A percentile compares a stretch with the other conserved stretches of the same genome.
Evolutionary conservation across 306 rosid genomes (phyloP).

Genomic region (Castanea crenata): DNA sequence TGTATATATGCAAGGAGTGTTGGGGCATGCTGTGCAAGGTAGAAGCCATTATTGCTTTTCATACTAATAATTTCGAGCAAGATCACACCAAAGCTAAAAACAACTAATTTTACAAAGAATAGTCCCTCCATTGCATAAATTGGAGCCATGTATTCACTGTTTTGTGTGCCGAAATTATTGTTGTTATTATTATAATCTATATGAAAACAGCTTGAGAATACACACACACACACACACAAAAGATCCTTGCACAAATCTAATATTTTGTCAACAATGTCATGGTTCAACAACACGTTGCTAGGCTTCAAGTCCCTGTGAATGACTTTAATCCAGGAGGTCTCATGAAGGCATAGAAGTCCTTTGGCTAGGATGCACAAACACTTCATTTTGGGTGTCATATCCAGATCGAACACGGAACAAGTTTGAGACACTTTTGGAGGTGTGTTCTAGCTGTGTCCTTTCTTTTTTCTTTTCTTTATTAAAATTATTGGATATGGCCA

Average conservation of each 20-base stretch:
- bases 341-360: constrained; percentile 54
- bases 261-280: constrained; percentile 47
- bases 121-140: constrained; percentile 48
- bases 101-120: constrained; percentile 40
- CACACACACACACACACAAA: not conserved
- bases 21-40: constrained; percentile 29
- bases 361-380: constrained; percentile 3
- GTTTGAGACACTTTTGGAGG: too few relatives aligned
- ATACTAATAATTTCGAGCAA: constrained; percentile 43
- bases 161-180: not conserved
- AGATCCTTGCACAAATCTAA: constrained; percentile 50
- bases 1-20: constrained; percentile 35
- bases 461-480: too few relatives aligned
- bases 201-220: too few relatives aligned
- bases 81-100: constrained; percentile 45
- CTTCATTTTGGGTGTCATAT: too few relatives aligned
- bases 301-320: constrained; percentile 57
- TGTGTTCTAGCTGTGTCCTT: too few relatives aligned
- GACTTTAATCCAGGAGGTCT: constrained; percentile 42
- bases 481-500: too few relatives aligned
- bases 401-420: too few relatives aligned
- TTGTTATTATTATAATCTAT: too few relatives aligned
- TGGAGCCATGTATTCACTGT: constrained; percentile 58
- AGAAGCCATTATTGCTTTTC: constrained; percentile 26
- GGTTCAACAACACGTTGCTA: constrained; percentile 40